phyloP scores from a whole-genome alignment of 2,329 filamentous ascomycete species.

The Penicillium vulpinum region DNA sequence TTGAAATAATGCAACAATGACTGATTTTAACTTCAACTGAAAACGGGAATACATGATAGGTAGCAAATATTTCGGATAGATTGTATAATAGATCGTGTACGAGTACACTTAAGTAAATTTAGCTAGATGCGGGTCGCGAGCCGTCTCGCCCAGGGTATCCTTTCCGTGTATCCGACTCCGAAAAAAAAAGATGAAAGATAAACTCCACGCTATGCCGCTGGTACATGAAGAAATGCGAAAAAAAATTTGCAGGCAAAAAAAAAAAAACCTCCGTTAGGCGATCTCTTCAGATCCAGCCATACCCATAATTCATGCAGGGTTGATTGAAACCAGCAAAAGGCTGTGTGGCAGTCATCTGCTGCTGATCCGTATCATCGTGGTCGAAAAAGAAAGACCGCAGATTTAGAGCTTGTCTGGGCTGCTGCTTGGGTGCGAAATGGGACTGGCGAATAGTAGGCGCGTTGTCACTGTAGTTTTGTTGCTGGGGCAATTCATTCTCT shows the following conservation, averaged over 20 bases:
- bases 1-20: too few species aligned
- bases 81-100: slow-evolving; percentile 1
- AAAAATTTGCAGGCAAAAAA: slow-evolving; percentile 11
- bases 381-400: slow-evolving; percentile 39
- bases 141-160: slow-evolving; percentile 28
- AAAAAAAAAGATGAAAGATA: slow-evolving; percentile 14
- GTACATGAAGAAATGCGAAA: neutral
- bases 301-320: slow-evolving; percentile 37
- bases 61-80: neutral
- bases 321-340: slow-evolving; percentile 30
- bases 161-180: slow-evolving; percentile 22
- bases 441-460: slow-evolving; percentile 12
- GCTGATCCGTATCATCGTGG: slow-evolving; percentile 29
- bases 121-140: neutral
- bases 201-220: slow-evolving; percentile 40
- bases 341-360: slow-evolving; percentile 24
- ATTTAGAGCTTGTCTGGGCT: slow-evolving; percentile 26
- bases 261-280: slow-evolving; percentile 1
- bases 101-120: slow-evolving; percentile 2
- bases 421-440: slow-evolving; percentile 17
- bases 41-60: neutral
- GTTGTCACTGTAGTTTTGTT: slow-evolving; percentile 8
- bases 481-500: slow-evolving; percentile 11
- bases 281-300: slow-evolving; percentile 34
- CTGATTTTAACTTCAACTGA: neutral